phyloP scores from a whole-genome alignment of 2,329 filamentous ascomycete genomes.

The Cladosporium sp. region DNA sequence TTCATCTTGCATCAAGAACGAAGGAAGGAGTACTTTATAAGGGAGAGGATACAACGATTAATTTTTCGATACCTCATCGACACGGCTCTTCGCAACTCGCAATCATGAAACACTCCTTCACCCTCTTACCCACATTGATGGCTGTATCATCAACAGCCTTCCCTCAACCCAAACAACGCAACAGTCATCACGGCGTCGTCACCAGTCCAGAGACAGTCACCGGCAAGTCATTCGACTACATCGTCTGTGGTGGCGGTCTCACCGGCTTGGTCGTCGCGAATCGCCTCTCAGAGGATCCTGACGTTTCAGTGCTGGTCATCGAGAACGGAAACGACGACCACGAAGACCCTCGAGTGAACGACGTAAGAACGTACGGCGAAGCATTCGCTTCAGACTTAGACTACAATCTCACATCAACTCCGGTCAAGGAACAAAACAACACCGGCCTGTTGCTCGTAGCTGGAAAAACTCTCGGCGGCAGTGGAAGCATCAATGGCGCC shows the following conservation, averaged over 20 bases:
- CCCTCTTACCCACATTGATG: no score
- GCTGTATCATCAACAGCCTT: no score
- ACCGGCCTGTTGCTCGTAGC: slow-evolving; percentile 20
- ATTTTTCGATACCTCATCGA: not conserved
- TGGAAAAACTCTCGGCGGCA: slow-evolving; percentile 25
- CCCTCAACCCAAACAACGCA: slow-evolving; percentile 5
- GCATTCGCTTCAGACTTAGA: slow-evolving; percentile 22
- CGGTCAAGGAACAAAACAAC: slow-evolving; percentile 21
- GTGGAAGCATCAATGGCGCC: slow-evolving; percentile 24
- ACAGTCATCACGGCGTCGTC: slow-evolving; percentile 7
- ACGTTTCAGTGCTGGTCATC: slow-evolving; percentile 24
- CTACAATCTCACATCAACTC: slow-evolving; percentile 20
- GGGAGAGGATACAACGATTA: no score
- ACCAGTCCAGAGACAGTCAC: not conserved
- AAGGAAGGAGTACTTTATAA: no score
- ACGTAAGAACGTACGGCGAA: slow-evolving; percentile 22
- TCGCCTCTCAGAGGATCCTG: slow-evolving; percentile 21
- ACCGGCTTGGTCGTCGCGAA: slow-evolving; percentile 24
- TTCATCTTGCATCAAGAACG: no score
- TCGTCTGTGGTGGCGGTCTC: slow-evolving; percentile 25
- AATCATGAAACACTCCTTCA: not conserved
- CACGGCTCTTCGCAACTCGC: not conserved
- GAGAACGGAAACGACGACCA: slow-evolving; percentile 25
- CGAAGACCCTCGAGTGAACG: slow-evolving; percentile 18
- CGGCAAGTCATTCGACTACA: slow-evolving; percentile 18